Evolutionary conservation across 148 eudicot genomes (phyloP).

Genomic region (Diospyros lotus): DNA sequence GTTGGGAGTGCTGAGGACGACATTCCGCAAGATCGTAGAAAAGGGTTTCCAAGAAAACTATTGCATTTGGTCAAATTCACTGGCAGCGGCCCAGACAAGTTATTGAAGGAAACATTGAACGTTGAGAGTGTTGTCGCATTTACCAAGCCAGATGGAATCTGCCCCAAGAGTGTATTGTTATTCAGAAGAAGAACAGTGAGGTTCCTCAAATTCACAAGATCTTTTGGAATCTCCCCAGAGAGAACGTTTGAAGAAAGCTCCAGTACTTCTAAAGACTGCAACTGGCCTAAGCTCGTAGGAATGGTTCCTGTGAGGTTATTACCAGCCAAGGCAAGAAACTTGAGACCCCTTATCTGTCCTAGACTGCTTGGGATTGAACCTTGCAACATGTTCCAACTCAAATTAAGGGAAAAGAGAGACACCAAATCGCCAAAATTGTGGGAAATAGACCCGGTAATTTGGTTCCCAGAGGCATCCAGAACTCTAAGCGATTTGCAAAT

Average conservation of each 20-base stretch:
- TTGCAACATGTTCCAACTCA: slow-evolving; percentile 39
- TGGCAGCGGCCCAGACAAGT: slow-evolving; percentile 39
- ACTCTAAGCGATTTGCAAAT: slow-evolving; percentile 31
- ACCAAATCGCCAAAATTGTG: slow-evolving; percentile 29
- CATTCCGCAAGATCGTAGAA: slow-evolving; percentile 26
- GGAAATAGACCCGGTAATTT: slow-evolving; percentile 37
- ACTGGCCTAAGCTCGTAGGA: slow-evolving; percentile 35
- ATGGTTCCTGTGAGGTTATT: slow-evolving; percentile 39
- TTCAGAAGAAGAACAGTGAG: slow-evolving; percentile 35
- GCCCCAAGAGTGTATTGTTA: slow-evolving; percentile 41
- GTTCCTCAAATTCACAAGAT: slow-evolving; percentile 34
- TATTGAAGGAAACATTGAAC: slow-evolving; percentile 45
- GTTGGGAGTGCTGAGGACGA: slow-evolving; percentile 26
- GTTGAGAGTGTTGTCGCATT: slow-evolving; percentile 27
- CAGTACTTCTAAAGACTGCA: slow-evolving; percentile 41
- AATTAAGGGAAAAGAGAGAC: slow-evolving; percentile 34
- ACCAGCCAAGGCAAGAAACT: slow-evolving; percentile 30
- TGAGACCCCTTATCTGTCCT: slow-evolving; percentile 30
- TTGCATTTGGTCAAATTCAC: slow-evolving; percentile 29
- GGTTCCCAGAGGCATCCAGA: slow-evolving; percentile 43
- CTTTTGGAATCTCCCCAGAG: slow-evolving; percentile 42
- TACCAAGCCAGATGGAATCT: slow-evolving; percentile 35
- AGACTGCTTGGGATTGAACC: slow-evolving; percentile 35
- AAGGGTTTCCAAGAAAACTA: slow-evolving; percentile 43
- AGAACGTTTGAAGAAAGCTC: slow-evolving; percentile 41